Evolutionary conservation across 1,284 basidiomycete genomes (phyloP), one percentile per base, ranked within the genome.

Genomic region (Papiliotrema terrestris): DNA sequence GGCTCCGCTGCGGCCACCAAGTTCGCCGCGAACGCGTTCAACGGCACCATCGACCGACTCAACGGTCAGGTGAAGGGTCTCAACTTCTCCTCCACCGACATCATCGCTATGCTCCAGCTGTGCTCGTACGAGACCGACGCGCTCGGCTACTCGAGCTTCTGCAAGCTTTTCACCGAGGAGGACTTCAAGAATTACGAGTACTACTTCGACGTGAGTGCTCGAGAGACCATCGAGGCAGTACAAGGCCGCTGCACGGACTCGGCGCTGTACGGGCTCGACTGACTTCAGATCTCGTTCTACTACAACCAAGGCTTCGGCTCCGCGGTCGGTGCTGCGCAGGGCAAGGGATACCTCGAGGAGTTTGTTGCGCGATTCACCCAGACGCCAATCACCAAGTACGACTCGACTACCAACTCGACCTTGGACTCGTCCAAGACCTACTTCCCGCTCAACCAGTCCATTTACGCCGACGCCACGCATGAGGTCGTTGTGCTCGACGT

Each of bases 41-140:
- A 66, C 49, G 29, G 29, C 13, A 54, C 52, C 13, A 5, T 48
- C 2, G 45, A 5, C 15, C 36, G 52, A 48, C 46, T 54, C n/a
- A 41, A 54, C 15, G 8, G 20, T 14, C 56, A 61, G 38, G 44
- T 71, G 35, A 53, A 49, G 8, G 67, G 67, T 8, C 38, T 63
- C 43, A 58, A 43, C 17, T 41, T 68, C 37, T 66, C 61, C 36
- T 38, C 65, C 4, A 60, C 65, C 23, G 71, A 75, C 49, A 57
- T 67, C 19, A 44, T 59, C 22, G 56, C 69, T 6, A 72, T 77
- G 73, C 57, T 75, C 17, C 65, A 73, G 53, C 65, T 76, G 1
- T 92, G 90, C 67, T 84, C 89, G 8, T 92, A 91, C 65, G 90
- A 93, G 86, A 95, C 92, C 2, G 90, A 93, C 39, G 87, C 91